Percentiles rank a stretch among this genome's conserved stretches.
Conservation (phyloP, 495 filamentous ascomycete species). For the Aspergillus panamensis region DNA sequence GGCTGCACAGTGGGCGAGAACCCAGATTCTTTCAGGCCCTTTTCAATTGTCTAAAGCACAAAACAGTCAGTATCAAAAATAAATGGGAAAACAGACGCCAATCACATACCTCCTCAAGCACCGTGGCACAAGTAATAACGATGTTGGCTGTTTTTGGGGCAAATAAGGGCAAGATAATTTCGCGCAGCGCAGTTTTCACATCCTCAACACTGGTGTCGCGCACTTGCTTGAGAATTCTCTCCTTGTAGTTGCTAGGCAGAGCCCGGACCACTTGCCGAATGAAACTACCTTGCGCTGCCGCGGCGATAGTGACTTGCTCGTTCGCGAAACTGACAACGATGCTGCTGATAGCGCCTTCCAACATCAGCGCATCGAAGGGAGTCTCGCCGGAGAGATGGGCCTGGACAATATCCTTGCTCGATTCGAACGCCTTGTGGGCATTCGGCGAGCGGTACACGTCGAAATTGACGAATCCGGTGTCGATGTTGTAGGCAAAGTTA, state of each 20-base stretch:
- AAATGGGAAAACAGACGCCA: background rate
- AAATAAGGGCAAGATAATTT: conserved; percentile 76
- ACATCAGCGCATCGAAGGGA: conserved; percentile 70
- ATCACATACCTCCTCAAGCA: conserved; percentile 72
- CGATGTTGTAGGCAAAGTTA: conserved; percentile 66
- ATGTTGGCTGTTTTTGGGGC: conserved; percentile 71
- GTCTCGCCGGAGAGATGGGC: conserved; percentile 58
- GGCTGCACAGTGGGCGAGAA: conserved; percentile 73
- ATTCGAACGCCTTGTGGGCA: conserved; percentile 78
- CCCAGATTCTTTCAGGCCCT: conserved; percentile 66
- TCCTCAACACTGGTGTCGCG: conserved; percentile 72
- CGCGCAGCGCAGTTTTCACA: conserved; percentile 68
- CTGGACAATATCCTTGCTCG: conserved; percentile 69
- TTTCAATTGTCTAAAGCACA: conserved; percentile 58
- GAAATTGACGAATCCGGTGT: conserved; percentile 75
- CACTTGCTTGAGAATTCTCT: conserved; percentile 70
- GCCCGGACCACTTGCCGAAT: conserved; percentile 73
- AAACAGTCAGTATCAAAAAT: conserved; percentile 13
- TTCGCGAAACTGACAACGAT: conserved; percentile 83
- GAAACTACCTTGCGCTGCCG: conserved; percentile 78
- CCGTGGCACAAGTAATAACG: conserved; percentile 81
- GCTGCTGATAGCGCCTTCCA: conserved; percentile 86
- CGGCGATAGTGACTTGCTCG: conserved; percentile 76
- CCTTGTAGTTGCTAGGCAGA: conserved; percentile 73
- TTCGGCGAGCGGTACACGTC: conserved; percentile 86